A percentile compares a stretch with the other conserved stretches of the same genome.
phyloP scores from a whole-genome alignment of 768 basidiomycete genomes.

The Hygrocybe punicea region DNA sequence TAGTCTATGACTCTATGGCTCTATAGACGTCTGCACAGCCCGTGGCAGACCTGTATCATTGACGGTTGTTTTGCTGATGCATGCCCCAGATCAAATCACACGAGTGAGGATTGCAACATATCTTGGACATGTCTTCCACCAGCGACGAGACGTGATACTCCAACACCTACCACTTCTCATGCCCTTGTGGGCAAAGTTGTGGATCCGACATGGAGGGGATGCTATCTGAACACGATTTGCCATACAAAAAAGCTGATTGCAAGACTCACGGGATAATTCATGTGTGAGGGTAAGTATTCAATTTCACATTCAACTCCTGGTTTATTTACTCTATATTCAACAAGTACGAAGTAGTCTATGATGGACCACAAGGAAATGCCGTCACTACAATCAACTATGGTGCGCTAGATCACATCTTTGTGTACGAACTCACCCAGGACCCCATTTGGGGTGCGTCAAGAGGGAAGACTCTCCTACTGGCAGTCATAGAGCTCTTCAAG shows the following conservation, averaged over 20 bases:
- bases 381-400: slow-evolving; percentile 9
- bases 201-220: slow-evolving; percentile 22
- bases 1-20: not conserved
- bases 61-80: not conserved
- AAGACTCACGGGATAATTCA: not conserved
- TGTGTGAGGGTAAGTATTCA: slow-evolving; percentile 4
- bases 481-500: slow-evolving; percentile 11
- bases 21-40: not conserved
- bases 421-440: slow-evolving; percentile 5
- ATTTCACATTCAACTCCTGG: not conserved
- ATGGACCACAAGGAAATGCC: not conserved
- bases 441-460: not conserved
- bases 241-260: not conserved
- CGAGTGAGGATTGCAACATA: slow-evolving; percentile 17
- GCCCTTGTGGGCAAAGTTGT: slow-evolving; percentile 24
- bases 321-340: not conserved
- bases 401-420: slow-evolving; percentile 12
- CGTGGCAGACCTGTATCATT: not conserved
- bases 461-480: slow-evolving; percentile 2
- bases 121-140: slow-evolving; percentile 10
- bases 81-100: slow-evolving; percentile 6
- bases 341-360: slow-evolving; percentile 1
- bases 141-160: not conserved
- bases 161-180: slow-evolving; percentile 13
- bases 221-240: slow-evolving; percentile 11